Base-by-base conservation (phyloP, 2,329 filamentous ascomycete species). In the Monosporascus sp. region DNA sequence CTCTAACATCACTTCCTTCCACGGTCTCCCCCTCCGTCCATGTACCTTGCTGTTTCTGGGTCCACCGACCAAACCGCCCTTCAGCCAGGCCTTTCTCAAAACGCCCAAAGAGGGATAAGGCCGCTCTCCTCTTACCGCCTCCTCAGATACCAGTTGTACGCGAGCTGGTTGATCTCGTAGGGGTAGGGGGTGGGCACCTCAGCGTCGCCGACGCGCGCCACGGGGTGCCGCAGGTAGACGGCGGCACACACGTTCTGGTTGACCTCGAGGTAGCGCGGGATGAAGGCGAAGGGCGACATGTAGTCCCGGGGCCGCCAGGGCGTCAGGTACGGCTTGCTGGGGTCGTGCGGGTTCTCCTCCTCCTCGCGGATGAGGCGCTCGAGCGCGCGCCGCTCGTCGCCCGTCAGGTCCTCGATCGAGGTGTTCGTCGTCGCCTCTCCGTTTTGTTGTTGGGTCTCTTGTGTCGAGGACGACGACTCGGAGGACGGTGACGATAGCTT, bases 161-260 rank as follows among this genome's bases (percentile, higher is more conserved):
- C 90, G 67, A 95, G 74, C 70, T 91, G 89, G 67, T 81, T 86
- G n/a, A 86, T 80, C 59, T 83, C 75, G 53, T 81, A 76, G 49
- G 76, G 72, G 72, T 91, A 97, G 18, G 93, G 93, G 24, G 89
- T 90, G 1, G 93, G 93, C 56, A 93, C 87, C 71, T 93, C 94
- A 4, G 88, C 86, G 60, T 83, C 65, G 11, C 92, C 91, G 3
- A 87, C 87, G 56, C 92, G 81, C 25, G 90, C 94, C 44, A 97
- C 93, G 0, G 94, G 94, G 75, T 99, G 93, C 54, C 94, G 82
- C 57, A 99, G 75, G 71, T 99, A 99, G 41, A 99, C 91, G 11
- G 94, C 94, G 1, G 92, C 87, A 73, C 94, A 99, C 64, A 97
- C 88, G 67, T 92, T 95, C 72, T 96, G 94, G 77, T 97, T 97